Evolutionary conservation across 495 filamentous ascomycete genomes (phyloP).

Genomic region (Aspergillus wentii): DNA sequence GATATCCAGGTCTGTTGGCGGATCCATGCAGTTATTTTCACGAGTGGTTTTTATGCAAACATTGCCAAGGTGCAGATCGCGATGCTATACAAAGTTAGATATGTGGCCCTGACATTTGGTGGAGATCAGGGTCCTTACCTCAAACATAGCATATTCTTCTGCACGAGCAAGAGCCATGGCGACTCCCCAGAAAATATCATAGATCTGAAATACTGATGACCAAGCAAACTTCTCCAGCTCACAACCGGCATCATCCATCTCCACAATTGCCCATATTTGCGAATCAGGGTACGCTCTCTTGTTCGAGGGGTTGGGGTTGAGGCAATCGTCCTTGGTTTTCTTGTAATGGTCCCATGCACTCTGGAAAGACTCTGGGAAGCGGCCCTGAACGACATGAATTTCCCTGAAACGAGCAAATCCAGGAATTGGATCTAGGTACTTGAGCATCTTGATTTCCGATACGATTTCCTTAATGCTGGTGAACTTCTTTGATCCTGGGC

Average conservation of each 20-base stretch:
- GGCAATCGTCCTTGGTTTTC: slow-evolving; percentile 53
- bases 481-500: slow-evolving; percentile 41
- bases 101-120: too few species aligned
- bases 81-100: slow-evolving; percentile 47
- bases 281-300: slow-evolving; percentile 55
- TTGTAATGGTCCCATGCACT: slow-evolving; percentile 61
- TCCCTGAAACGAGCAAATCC: slow-evolving; percentile 92
- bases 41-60: slow-evolving; percentile 61
- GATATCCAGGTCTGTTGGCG: slow-evolving; percentile 27
- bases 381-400: slow-evolving; percentile 67
- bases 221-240: slow-evolving; percentile 63
- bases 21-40: slow-evolving; percentile 27
- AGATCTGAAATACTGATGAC: slow-evolving; percentile 56
- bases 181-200: slow-evolving; percentile 83
- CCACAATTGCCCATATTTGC: slow-evolving; percentile 75
- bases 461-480: slow-evolving; percentile 51
- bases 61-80: slow-evolving; percentile 86
- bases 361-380: slow-evolving; percentile 56
- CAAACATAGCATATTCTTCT: slow-evolving; percentile 68
- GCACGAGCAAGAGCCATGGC: slow-evolving; percentile 72
- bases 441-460: slow-evolving; percentile 68
- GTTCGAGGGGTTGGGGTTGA: slow-evolving; percentile 61
- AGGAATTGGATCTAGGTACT: slow-evolving; percentile 69
- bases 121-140: slow-evolving; percentile 49
- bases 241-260: slow-evolving; percentile 81